These are phyloP conservation scores for Xylaria sp. DNA, from an alignment of 2,329 filamentous ascomycete genomes.

Conservation along the genomic window DNA sequence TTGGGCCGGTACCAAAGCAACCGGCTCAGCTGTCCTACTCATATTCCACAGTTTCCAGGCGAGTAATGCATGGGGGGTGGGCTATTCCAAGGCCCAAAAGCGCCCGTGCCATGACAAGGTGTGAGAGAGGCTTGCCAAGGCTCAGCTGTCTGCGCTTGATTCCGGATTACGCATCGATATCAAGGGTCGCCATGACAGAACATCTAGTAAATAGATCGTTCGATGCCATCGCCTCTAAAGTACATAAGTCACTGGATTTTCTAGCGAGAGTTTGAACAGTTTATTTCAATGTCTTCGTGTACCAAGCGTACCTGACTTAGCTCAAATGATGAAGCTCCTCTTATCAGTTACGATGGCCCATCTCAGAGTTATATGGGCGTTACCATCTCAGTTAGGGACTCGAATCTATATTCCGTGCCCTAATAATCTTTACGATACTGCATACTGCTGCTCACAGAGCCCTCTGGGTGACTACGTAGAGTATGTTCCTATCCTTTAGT, in stretches of 20 bases:
- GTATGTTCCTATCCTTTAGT: background rate
- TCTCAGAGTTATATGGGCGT: slow-evolving; percentile 19
- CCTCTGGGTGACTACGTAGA: slow-evolving; percentile 4
- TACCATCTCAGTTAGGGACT: slow-evolving; percentile 5
- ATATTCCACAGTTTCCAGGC: background rate
- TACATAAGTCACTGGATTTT: background rate
- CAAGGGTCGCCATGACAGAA: background rate
- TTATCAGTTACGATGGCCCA: background rate
- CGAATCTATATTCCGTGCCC: slow-evolving; percentile 12
- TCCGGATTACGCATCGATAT: background rate
- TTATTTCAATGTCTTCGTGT: background rate
- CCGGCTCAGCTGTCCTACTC: background rate
- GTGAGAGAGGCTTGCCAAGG: slow-evolving; percentile 27
- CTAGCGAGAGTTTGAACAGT: background rate
- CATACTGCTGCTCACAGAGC: slow-evolving; percentile 15
- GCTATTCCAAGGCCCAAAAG: background rate
- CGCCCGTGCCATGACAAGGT: background rate
- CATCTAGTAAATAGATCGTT: background rate
- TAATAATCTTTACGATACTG: slow-evolving; percentile 14
- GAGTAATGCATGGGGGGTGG: background rate
- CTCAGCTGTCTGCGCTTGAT: background rate
- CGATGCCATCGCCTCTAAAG: background rate
- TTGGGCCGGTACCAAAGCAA: background rate
- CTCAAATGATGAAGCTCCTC: background rate
- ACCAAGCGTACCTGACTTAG: background rate